Evolutionary conservation across 768 basidiomycete genomes (phyloP), one percentile per base, ranked within the genome.

Genomic region (Suillus ampliporus): DNA sequence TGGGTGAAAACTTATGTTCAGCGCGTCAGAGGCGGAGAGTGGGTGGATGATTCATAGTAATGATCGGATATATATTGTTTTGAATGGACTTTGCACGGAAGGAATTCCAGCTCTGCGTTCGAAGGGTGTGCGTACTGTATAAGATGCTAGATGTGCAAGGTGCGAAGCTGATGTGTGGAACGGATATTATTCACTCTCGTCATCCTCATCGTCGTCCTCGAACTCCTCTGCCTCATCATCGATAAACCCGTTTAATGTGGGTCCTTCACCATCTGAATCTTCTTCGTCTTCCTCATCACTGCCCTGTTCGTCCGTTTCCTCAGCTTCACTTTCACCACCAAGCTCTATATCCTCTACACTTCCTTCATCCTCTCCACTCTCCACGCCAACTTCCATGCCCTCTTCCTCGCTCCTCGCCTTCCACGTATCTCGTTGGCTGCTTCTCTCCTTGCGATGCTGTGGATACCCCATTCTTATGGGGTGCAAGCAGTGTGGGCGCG

Each of bases 331-430:
- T 50, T 84, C 83, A 2, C 84, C 87, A 62, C 89, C 90, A 15
- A 91, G 77, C 68, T 91, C 91, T 21, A 92, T 83, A 69, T 92
- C 90, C 69, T 92, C 93, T 48, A 94, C 78, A 69, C 92, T 92
- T 13, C 88, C 91, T 38, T 82, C 86, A 40, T 91, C 90, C 61
- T 86, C 87, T 8, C 78, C 87, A 43, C 83, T 86, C 67, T 89
- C 87, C 50, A 83, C 79, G 46, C 87, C 86, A 73, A 83, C 81
- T 38, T 78, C 78, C 62, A 79, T 83, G 34, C 82, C 84, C 28
- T 84, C 84, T 46, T 84, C 86, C 37, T 86, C 89, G 58, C 89
- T 90, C n/a, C 70, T 94, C 90, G 1, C 95, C 94, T 76, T 95
- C 91, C 28, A 90, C 86, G 68, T 92, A 93, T 63, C 81, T 77